Evolutionary conservation across 139 green algal species (phyloP), one percentile per base, ranked within the genome.

Genomic region (Yamagishiella unicocca): DNA sequence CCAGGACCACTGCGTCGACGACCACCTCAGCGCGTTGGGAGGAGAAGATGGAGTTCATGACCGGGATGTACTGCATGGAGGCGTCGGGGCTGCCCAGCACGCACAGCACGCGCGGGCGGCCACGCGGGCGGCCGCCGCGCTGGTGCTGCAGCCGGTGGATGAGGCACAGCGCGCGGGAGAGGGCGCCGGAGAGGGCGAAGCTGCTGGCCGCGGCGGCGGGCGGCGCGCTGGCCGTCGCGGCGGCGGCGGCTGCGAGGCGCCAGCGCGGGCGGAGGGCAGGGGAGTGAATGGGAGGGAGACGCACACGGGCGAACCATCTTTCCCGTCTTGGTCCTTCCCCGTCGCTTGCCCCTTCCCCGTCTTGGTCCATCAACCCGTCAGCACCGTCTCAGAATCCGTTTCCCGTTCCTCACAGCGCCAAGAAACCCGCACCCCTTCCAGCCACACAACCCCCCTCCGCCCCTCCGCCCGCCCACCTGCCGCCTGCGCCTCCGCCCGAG

Each of bases 21-120:
- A 88, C 87, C 0, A 96, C 89, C 4, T 92, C 79, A 6, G 87
- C 83, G 22, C 87, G 77, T 82, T 97, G 94, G n/a, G 95, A 95
- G 19, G 92, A 93, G 85, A 98, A 98, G 77, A 98, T 96, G 78
- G 91, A 83, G 67, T 98, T 98, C 95, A 98, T 98, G 42, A 95
- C 67, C 0, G 95, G 83, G 55, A 98, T 94, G 87, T 98, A 96
- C 79, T 97, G 90, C 68, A 90, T 62, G 0, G 91, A 82, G 2
- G 74, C 82, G 66, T 97, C 95, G 4, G 88, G 62, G 12, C 90
- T 90, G 31, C 53, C 92, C 42, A 94, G 33, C 6, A 96, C 2
- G 71, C 62, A 84, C 19, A 97, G 73, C 3, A 97, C 83, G 37
- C 94, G 93, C 27, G 89, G 89, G 46, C 73, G 67, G 37, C 75